Evolutionary conservation across 2,329 filamentous ascomycete species (phyloP), one percentile per base, ranked within the genome.

Genomic region (Hymenoscyphus linearis): DNA sequence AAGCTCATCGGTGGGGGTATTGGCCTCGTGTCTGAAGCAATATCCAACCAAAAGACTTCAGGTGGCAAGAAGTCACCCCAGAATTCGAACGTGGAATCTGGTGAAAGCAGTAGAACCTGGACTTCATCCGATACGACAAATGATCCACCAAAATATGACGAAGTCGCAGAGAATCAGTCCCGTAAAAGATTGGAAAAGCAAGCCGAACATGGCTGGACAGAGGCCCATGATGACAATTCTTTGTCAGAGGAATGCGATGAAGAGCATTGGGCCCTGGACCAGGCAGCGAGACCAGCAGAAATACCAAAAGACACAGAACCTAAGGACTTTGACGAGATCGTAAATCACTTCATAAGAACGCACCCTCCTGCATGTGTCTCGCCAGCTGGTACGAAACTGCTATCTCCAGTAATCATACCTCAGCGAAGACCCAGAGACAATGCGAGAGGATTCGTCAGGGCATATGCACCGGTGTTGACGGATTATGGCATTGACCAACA

Each of bases 391-490:
- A 26, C 2, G 18, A 63, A 55, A 27, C 67, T 80, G 2, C 71
- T 75, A n/a, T 73, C 74, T 55, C 80, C 80, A 0, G 50, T 53
- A 4, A 76, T 84, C 22, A 69, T 84, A 2, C 79, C 80, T 0
- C 82, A 84, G 60, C 73, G 81, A 2, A 76, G 82, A 12, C 81
- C 82, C 0, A 74, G 76, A 34, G 74, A 76, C 31, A 78, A 78
- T 56, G 68, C 71, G 0, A 74, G 81, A 12, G 82, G 82, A 0
- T 84, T 84, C 64, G 73, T 83, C 3, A 75, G 77, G 16, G 80
- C 79, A 0, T 83, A 84, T 65, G 75, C 80, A 0, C 80, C 81
- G 0, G 69, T 78, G 0, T 73, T 84, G 0, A 72, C 70, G n/a
- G 65, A 75, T 5, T 70, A 70, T 7, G 79, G 77, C 6, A 80